Evolutionary conservation across 352 stramenopile genomes (phyloP).

Genomic region (Salisapilia sapeloensis): DNA sequence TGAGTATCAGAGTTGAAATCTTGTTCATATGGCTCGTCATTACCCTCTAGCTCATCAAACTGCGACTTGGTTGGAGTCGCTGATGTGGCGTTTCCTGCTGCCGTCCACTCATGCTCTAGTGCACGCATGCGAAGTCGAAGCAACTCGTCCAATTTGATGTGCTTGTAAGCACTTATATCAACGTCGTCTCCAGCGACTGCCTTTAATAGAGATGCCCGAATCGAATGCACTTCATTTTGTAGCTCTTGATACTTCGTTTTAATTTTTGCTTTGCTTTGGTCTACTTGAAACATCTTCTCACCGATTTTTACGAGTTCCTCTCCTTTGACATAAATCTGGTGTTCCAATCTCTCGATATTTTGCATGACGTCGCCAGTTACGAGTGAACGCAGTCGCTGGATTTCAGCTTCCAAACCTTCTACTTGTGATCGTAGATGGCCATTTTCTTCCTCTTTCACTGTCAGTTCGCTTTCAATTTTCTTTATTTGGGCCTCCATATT

Average conservation of each 20-base stretch:
- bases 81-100: constrained; percentile 9
- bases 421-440: constrained; percentile 16
- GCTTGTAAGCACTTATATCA: constrained; percentile 41
- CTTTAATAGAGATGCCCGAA: constrained; percentile 25
- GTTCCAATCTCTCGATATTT: too few species aligned
- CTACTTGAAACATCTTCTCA: constrained; percentile 43
- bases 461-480: constrained; percentile 31
- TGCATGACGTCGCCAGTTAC: constrained; percentile 27
- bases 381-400: constrained; percentile 4
- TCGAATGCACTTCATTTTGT: constrained; percentile 28
- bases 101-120: constrained; percentile 33
- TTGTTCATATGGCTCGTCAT: constrained; percentile 1
- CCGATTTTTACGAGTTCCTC: constrained; percentile 56
- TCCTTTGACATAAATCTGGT: constrained; percentile 55
- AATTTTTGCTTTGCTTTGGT: constrained; percentile 18
- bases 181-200: constrained; percentile 29
- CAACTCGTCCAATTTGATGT: constrained; percentile 52
- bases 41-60: not conserved
- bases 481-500: constrained; percentile 16
- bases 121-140: constrained; percentile 50
- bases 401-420: constrained; percentile 6
- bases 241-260: constrained; percentile 22
- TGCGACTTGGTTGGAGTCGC: not conserved
- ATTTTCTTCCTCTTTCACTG: too few species aligned
- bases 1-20: not conserved